Evolutionary conservation across 2,329 filamentous ascomycete species (phyloP).

Genomic region (Neonectria faginata): DNA sequence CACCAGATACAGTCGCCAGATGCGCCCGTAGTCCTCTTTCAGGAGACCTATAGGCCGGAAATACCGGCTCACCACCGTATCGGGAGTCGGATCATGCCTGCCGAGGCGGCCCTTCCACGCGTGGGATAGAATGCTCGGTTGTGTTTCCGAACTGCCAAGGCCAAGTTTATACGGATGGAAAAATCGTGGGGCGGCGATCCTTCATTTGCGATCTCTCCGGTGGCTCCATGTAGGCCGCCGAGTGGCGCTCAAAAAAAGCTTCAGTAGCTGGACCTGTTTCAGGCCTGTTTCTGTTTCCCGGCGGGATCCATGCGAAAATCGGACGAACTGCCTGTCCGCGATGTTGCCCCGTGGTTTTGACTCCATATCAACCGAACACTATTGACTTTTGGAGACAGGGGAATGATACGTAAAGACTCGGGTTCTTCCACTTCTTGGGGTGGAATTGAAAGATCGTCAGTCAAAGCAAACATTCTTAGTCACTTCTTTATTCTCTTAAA

Average conservation of each 20-base stretch:
- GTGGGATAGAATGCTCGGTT: constrained; percentile 15
- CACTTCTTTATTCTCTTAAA: constrained; percentile 3
- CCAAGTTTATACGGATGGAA: constrained; percentile 37
- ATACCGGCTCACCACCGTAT: constrained; percentile 1
- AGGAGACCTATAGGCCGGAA: background rate
- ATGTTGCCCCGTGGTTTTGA: constrained; percentile 5
- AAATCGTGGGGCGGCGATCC: constrained; percentile 32
- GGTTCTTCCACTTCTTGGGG: constrained; percentile 4
- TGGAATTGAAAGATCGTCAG: background rate
- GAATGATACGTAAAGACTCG: background rate
- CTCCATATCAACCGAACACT: constrained; percentile 14
- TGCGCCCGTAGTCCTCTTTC: background rate
- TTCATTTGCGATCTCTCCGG: constrained; percentile 33
- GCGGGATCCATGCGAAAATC: constrained; percentile 22
- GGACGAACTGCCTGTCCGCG: constrained; percentile 21
- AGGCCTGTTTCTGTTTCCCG: constrained; percentile 31
- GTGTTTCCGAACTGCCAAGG: constrained; percentile 19
- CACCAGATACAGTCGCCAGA: constrained; percentile 6
- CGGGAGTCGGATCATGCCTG: constrained; percentile 4
- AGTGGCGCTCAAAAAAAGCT: constrained; percentile 22
- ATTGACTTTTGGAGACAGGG: constrained; percentile 19
- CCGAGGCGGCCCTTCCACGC: background rate
- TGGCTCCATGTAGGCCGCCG: constrained; percentile 28
- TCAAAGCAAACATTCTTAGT: background rate
- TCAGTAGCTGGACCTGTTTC: constrained; percentile 33